These are phyloP conservation scores for Pleurotus platypus DNA, from an alignment of 768 basidiomycete genomes.

Conservation along the genomic window DNA sequence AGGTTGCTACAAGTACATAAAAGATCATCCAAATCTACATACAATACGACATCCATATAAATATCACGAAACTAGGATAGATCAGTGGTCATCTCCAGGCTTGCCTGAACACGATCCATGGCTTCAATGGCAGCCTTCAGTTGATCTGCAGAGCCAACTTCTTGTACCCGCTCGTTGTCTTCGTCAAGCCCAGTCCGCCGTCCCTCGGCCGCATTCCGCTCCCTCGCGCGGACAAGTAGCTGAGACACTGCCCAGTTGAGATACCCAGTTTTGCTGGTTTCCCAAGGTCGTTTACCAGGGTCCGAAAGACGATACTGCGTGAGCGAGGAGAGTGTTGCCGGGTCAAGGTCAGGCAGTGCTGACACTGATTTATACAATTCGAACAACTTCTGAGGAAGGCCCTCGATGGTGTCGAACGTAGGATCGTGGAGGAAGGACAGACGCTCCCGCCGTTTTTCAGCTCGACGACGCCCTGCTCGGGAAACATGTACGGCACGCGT, in stretches of 20 bases:
- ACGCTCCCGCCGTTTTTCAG: slow-evolving; percentile 36
- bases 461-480: slow-evolving; percentile 40
- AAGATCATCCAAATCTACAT: background rate
- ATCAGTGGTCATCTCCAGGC: background rate
- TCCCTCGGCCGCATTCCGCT: slow-evolving; percentile 15
- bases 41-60: background rate
- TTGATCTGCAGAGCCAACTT: slow-evolving; percentile 22
- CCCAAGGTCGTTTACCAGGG: slow-evolving; percentile 75
- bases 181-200: slow-evolving; percentile 19
- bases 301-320: slow-evolving; percentile 37
- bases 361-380: slow-evolving; percentile 45
- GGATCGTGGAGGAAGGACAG: slow-evolving; percentile 40
- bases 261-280: slow-evolving; percentile 71
- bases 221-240: slow-evolving; percentile 34
- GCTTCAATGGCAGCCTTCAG: slow-evolving; percentile 24
- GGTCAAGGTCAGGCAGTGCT: slow-evolving; percentile 43
- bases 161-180: slow-evolving; percentile 16
- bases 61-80: background rate
- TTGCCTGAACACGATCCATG: slow-evolving; percentile 10
- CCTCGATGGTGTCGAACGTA: slow-evolving; percentile 35
- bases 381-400: slow-evolving; percentile 36
- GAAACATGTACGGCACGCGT: slow-evolving; percentile 50
- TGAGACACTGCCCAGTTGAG: slow-evolving; percentile 71
- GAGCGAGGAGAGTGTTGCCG: slow-evolving; percentile 31
- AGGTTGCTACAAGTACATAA: background rate